These are phyloP conservation scores for Centrapalus pauciflorus DNA, from an alignment of 129 eudicot species.

Conservation along the genomic window DNA sequence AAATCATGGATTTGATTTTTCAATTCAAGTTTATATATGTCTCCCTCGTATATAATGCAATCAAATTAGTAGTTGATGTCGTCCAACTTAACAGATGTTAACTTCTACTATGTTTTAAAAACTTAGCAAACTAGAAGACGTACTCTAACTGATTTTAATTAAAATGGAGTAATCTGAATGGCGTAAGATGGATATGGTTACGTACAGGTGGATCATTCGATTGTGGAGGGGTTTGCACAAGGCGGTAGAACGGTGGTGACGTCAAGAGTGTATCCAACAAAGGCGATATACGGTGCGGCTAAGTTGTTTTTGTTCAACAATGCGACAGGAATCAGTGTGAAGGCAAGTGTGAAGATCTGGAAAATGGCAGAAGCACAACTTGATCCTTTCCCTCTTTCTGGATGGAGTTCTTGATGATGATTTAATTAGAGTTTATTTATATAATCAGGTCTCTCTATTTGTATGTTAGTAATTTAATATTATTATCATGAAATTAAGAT, in stretches of 20 bases:
- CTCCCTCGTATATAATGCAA: too few relatives aligned
- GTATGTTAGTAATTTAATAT: too few relatives aligned
- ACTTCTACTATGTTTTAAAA: not conserved
- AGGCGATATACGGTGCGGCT: conserved; percentile 65
- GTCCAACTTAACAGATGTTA: not conserved
- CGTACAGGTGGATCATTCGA: conserved; percentile 82
- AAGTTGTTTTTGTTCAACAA: conserved; percentile 70
- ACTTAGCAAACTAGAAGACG: not conserved
- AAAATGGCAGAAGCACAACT: conserved; percentile 52
- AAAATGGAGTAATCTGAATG: not conserved
- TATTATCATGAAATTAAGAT: too few relatives aligned
- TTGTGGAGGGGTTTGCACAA: conserved; percentile 84
- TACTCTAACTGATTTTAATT: not conserved
- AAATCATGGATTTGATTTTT: not conserved
- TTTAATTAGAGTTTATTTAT: not conserved
- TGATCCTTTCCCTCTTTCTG: conserved; percentile 40
- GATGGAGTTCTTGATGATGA: conserved; percentile 7
- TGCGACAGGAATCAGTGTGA: conserved; percentile 64
- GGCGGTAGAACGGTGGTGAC: conserved; percentile 84
- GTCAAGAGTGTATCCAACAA: conserved; percentile 73
- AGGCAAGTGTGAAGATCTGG: conserved; percentile 72
- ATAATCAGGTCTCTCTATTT: not conserved
- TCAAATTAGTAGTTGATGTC: too few relatives aligned
- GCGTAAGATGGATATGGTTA: not conserved
- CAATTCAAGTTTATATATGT: too few relatives aligned